phyloP scores from a whole-genome alignment of 2,329 filamentous ascomycete species.

The Colletotrichum sp. region DNA sequence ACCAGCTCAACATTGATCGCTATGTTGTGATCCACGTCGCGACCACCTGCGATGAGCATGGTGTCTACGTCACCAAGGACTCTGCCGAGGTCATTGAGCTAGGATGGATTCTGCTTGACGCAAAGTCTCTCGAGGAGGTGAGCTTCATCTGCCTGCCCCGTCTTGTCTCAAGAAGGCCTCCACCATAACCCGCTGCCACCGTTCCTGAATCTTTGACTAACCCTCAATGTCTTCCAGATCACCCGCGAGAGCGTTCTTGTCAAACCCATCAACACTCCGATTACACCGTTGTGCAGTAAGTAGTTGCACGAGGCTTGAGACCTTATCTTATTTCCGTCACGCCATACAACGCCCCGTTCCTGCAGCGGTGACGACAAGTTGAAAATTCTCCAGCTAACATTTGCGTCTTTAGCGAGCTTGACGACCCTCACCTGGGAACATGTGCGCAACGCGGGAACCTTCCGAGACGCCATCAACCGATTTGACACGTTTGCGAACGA shows the following conservation, averaged over 20 bases:
- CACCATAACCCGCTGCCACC: conserved; percentile 9
- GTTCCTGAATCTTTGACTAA: conserved; percentile 19
- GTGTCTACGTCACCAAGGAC: conserved; percentile 98
- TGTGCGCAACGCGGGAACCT: conserved; percentile 95
- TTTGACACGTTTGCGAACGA: conserved; percentile 95
- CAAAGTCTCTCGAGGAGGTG: conserved; percentile 92
- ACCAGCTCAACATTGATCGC: conserved; percentile 82
- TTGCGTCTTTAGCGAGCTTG: conserved; percentile 74
- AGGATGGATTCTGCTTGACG: conserved; percentile 95
- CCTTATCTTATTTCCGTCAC: conserved; percentile 6
- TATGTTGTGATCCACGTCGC: conserved; percentile 99
- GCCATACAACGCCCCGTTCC: conserved; percentile 18
- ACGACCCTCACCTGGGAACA: conserved; percentile 99
- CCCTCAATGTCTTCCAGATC: conserved; percentile 61
- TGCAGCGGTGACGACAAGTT: conserved; percentile 11
- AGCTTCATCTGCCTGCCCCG: conserved; percentile 33
- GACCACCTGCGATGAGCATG: conserved; percentile 98
- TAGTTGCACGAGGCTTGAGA: conserved; percentile 35
- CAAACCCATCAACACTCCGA: conserved; percentile 98
- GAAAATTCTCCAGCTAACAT: conserved; percentile 27
- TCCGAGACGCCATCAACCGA: conserved; percentile 93
- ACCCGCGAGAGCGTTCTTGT: conserved; percentile 96
- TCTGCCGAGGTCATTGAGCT: conserved; percentile 99
- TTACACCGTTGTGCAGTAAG: conserved; percentile 98
- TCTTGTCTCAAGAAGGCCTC: background rate